Evolutionary conservation across 2,329 filamentous ascomycete species (phyloP), one percentile per base, ranked within the genome.

Genomic region (Tolypocladium tundrense): DNA sequence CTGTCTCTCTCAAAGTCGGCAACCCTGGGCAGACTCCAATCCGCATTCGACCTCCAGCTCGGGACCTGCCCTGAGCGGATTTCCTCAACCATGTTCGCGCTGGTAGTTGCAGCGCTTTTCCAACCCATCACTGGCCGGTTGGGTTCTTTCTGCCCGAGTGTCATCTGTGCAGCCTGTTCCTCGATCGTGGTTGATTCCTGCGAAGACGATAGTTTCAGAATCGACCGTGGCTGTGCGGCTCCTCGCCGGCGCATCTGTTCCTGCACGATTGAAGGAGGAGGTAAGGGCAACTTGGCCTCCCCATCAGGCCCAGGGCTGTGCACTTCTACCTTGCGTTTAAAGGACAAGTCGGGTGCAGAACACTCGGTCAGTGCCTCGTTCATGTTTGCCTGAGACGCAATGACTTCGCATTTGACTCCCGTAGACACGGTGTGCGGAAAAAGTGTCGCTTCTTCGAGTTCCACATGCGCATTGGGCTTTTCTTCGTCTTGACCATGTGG

Each of bases 221-320:
- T 75, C 1, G 73, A 70, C 1, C 67, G 69, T 7, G 70, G 67
- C 16, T 62, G 60, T 5, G 48, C 59, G 3, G 63, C 63, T 54
- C 67, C 69, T 40, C 73, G 66, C 35, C 73, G 68, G 27, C 68
- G 67, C 14, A 63, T 61, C 59, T 74, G 70, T 59, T 76, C 73
- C 53, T 75, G 69, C 52, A 67, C 60, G 39, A 74, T 58, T 1
- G 72, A 72, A n/a, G 64, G 68, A 7, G 69, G 66, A 7, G 60
- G 61, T 2, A 61, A 65, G 3, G 66, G 65, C 10, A 64, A 64
- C 2, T 54, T 4, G 21, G 14, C 40, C 35, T 13, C 19, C 5
- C 37, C 58, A 4, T 27, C 61, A 1, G 71, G 70, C 4, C 39
- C 61, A 1, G 71, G 72, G 53, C 70, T 72, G 43, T 67, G 59